These are phyloP conservation scores for Chrysanthemum lavandulifolium DNA, from an alignment of 129 eudicot species.

Conservation along the genomic window DNA sequence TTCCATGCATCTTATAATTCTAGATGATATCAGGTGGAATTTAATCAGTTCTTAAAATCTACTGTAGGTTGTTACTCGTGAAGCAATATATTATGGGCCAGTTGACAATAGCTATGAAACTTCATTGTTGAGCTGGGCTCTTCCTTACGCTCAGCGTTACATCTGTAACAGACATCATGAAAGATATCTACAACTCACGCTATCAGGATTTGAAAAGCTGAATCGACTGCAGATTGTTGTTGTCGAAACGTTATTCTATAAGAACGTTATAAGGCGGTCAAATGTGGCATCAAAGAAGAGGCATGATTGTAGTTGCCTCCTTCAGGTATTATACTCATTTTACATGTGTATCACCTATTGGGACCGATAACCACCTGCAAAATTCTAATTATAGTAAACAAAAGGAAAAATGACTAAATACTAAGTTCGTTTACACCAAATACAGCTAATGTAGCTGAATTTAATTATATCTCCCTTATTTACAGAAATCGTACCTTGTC, in stretches of 20 bases:
- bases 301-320: constrained; percentile 53
- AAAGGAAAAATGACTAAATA: too few species aligned
- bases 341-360: too few species aligned
- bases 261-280: constrained; percentile 54
- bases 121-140: constrained; percentile 66
- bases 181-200: constrained; percentile 56
- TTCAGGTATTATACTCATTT: constrained; percentile 16
- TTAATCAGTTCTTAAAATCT: background rate
- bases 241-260: constrained; percentile 71
- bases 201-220: constrained; percentile 50
- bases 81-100: constrained; percentile 62
- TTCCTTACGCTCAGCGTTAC: constrained; percentile 91
- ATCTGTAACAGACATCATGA: constrained; percentile 48
- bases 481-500: too few species aligned
- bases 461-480: background rate
- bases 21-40: background rate
- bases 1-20: background rate
- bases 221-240: constrained; percentile 48
- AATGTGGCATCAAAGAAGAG: constrained; percentile 58
- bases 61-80: constrained; percentile 67
- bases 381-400: too few species aligned
- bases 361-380: too few species aligned
- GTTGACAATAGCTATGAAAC: constrained; percentile 50
- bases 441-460: background rate
- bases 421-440: background rate